phyloP scores from a whole-genome alignment of 768 basidiomycete genomes.

The Termitomyces sp. region DNA sequence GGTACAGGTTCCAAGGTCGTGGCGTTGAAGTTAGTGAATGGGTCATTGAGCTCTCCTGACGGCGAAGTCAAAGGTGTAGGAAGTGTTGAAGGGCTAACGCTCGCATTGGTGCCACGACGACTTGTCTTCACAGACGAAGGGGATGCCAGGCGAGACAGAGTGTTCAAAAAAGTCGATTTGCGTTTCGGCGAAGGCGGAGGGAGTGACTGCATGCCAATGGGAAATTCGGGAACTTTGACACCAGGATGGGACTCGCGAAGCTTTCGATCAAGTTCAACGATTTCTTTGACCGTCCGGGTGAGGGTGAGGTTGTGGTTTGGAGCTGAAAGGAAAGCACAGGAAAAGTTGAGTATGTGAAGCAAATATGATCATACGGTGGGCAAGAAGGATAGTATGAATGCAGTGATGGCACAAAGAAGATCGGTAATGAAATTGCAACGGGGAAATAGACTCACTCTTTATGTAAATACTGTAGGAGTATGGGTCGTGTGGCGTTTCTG shows the following conservation, averaged over 20 bases:
- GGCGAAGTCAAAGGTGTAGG: slow-evolving; percentile 52
- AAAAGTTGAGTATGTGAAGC: slow-evolving; percentile 22
- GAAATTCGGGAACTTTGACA: slow-evolving; percentile 57
- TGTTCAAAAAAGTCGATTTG: slow-evolving; percentile 84
- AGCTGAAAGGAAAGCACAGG: slow-evolving; percentile 44
- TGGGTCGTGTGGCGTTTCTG: slow-evolving; percentile 76
- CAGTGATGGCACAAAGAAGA: slow-evolving; percentile 6
- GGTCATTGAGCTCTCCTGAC: slow-evolving; percentile 56
- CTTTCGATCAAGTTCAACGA: slow-evolving; percentile 81
- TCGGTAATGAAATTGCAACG: slow-evolving; percentile 13
- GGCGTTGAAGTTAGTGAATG: slow-evolving; percentile 48
- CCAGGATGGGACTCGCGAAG: slow-evolving; percentile 64
- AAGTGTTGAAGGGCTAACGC: slow-evolving; percentile 31
- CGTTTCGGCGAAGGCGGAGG: slow-evolving; percentile 61
- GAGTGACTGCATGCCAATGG: slow-evolving; percentile 55
- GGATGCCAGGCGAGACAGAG: slow-evolving; percentile 79
- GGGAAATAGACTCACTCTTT: slow-evolving; percentile 68
- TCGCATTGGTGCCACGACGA: slow-evolving; percentile 35
- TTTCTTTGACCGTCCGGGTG: slow-evolving; percentile 71
- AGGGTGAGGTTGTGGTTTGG: slow-evolving; percentile 90
- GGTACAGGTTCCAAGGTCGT: slow-evolving; percentile 28
- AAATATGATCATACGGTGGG: slow-evolving; percentile 7
- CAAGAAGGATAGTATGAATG: slow-evolving; percentile 6
- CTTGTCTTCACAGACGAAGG: slow-evolving; percentile 57
- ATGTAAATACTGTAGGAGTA: slow-evolving; percentile 81